Percentiles rank a stretch among this genome's conserved stretches.
These are phyloP conservation scores for Pyricularia pennisetigena DNA, from an alignment of 2,329 filamentous ascomycete genomes.

Conservation along the genomic window DNA sequence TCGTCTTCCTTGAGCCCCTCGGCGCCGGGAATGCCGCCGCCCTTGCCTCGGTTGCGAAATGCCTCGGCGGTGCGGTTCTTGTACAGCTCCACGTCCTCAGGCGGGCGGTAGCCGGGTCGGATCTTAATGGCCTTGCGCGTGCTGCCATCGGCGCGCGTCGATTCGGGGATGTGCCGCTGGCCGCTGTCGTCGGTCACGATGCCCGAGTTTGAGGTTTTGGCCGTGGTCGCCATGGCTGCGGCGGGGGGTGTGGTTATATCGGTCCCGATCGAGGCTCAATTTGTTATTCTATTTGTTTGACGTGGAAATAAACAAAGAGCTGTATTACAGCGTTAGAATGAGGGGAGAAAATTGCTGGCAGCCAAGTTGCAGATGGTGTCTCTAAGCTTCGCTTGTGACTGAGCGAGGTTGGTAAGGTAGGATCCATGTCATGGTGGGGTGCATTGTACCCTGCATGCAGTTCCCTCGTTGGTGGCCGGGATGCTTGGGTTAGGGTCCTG, in stretches of 20 bases:
- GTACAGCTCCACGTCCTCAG: conserved; percentile 93
- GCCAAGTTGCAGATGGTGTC: neutral
- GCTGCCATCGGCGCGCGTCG: conserved; percentile 75
- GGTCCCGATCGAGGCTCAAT: neutral
- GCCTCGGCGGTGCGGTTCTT: conserved; percentile 83
- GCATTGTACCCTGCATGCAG: no score
- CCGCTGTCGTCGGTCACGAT: conserved; percentile 76
- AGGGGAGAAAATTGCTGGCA: neutral
- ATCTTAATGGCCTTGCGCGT: conserved; percentile 93
- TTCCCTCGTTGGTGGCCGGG: neutral
- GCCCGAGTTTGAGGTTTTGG: conserved; percentile 48
- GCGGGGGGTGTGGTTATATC: neutral
- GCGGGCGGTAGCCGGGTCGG: conserved; percentile 83
- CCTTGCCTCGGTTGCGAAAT: conserved; percentile 65
- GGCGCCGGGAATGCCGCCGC: conserved; percentile 58
- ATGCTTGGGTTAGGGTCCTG: neutral
- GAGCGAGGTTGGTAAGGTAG: neutral
- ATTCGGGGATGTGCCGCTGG: conserved; percentile 82
- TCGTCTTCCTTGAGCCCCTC: conserved; percentile 38
- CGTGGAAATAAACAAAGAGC: neutral
- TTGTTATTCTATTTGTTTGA: neutral
- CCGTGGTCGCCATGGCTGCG: neutral
- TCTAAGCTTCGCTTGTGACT: neutral
- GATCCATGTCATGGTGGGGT: neutral
- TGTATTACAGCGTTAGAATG: neutral